phyloP scores from a whole-genome alignment of 192 early-diverging fungal species.

The Backusella sp. region DNA sequence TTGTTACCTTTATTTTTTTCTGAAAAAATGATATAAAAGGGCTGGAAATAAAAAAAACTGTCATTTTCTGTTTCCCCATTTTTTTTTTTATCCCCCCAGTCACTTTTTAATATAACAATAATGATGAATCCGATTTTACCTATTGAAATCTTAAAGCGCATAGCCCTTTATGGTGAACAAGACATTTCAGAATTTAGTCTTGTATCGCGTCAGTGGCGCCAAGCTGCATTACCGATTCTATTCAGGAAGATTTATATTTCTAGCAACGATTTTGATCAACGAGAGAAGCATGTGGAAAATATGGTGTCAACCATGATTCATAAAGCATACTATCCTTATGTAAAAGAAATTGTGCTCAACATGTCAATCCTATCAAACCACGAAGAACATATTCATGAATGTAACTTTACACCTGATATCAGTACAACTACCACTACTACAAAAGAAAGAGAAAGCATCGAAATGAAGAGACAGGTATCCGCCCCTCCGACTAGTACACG shows the following conservation, averaged over 20 bases:
- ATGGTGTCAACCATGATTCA: neutral
- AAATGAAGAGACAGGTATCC: neutral
- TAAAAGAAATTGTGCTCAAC: neutral
- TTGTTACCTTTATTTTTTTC: neutral
- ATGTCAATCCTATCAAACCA: neutral
- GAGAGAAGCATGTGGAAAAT: neutral
- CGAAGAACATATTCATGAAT: neutral
- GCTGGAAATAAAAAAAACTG: conserved; percentile 1
- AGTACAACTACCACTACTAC: neutral
- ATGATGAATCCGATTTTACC: neutral
- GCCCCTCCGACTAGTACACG: neutral
- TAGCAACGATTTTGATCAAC: neutral
- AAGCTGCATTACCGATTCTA: neutral
- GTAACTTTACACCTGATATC: neutral
- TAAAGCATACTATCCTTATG: neutral
- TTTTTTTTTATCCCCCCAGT: neutral
- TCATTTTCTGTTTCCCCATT: neutral
- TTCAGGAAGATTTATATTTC: neutral
- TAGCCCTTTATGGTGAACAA: neutral
- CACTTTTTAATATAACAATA: neutral
- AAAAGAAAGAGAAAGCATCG: neutral
- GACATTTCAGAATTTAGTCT: neutral
- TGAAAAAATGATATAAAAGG: neutral
- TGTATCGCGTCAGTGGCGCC: neutral
- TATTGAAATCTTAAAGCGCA: neutral